A percentile compares a stretch with the other conserved stretches of the same genome.
These are phyloP conservation scores for Talaromyces amestolkiae DNA, from an alignment of 2,329 filamentous ascomycete species.

Conservation along the genomic window DNA sequence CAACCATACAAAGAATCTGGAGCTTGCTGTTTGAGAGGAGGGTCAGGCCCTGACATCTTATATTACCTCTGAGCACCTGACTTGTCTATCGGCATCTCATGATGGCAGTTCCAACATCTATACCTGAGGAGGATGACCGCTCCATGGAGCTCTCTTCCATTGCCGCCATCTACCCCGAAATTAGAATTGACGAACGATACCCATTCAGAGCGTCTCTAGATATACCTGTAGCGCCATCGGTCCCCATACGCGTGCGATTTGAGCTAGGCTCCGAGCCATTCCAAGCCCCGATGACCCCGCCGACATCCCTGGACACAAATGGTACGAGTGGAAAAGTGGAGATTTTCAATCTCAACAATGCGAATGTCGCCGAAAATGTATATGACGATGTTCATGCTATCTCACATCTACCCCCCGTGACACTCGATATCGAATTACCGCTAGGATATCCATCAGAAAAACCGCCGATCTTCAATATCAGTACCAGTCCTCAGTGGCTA, in stretches of 20 bases:
- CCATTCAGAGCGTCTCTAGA: constrained; percentile 54
- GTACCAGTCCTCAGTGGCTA: constrained; percentile 54
- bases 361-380: constrained; percentile 21
- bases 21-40: not conserved
- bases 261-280: constrained; percentile 35
- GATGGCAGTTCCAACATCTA: constrained; percentile 9
- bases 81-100: not conserved
- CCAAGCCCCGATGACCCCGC: constrained; percentile 40
- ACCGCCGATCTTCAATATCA: constrained; percentile 52
- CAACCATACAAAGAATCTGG: not conserved
- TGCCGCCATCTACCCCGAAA: constrained; percentile 62
- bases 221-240: constrained; percentile 54
- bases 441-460: constrained; percentile 54
- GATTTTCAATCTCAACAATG: constrained; percentile 3
- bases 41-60: not conserved
- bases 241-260: constrained; percentile 50
- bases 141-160: constrained; percentile 59
- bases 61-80: not conserved
- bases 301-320: constrained; percentile 39
- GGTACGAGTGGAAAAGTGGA: constrained; percentile 26
- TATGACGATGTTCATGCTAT: constrained; percentile 45
- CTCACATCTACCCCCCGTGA: constrained; percentile 57
- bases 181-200: constrained; percentile 47
- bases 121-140: constrained; percentile 53
- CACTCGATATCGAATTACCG: constrained; percentile 53